These are phyloP conservation scores for Diplodia intermedia DNA, from an alignment of 2,329 filamentous ascomycete genomes.

Conservation along the genomic window DNA sequence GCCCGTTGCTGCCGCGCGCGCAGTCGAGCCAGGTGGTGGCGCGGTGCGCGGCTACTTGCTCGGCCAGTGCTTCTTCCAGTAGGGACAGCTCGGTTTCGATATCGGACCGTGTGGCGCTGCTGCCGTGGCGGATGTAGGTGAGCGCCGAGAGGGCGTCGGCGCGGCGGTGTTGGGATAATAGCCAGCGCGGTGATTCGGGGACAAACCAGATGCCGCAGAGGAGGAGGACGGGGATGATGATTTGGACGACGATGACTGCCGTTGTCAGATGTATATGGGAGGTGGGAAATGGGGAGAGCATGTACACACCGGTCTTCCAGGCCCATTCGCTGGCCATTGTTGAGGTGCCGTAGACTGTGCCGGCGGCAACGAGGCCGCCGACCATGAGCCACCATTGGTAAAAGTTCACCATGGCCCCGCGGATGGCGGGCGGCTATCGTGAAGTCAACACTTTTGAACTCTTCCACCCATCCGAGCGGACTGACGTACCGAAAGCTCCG, in stretches of 20 bases:
- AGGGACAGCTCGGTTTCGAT: constrained; percentile 45
- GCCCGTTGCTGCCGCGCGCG: constrained; percentile 4
- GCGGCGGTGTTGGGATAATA: constrained; percentile 61
- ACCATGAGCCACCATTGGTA: constrained; percentile 24
- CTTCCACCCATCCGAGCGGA: too few relatives aligned
- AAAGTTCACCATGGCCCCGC: constrained; percentile 21
- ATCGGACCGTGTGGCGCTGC: constrained; percentile 45
- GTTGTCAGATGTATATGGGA: neutral
- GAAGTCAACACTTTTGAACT: neutral
- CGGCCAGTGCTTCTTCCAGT: neutral
- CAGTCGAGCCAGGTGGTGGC: constrained; percentile 6
- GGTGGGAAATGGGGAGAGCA: too few relatives aligned
- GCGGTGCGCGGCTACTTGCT: neutral
- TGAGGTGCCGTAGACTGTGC: constrained; percentile 19
- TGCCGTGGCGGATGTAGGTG: constrained; percentile 50
- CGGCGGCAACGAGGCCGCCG: constrained; percentile 11
- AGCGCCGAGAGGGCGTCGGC: constrained; percentile 59
- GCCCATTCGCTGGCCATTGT: constrained; percentile 12
- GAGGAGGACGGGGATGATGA: constrained; percentile 42
- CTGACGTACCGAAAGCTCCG: constrained; percentile 5
- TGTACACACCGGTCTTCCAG: constrained; percentile 12
- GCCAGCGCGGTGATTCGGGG: constrained; percentile 54
- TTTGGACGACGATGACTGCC: constrained; percentile 37
- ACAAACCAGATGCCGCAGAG: constrained; percentile 45
- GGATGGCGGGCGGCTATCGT: neutral